Percentiles rank a stretch among this genome's conserved stretches.
Evolutionary conservation across 441 rosid genomes (phyloP).

Genomic region (Brassica balearica): DNA sequence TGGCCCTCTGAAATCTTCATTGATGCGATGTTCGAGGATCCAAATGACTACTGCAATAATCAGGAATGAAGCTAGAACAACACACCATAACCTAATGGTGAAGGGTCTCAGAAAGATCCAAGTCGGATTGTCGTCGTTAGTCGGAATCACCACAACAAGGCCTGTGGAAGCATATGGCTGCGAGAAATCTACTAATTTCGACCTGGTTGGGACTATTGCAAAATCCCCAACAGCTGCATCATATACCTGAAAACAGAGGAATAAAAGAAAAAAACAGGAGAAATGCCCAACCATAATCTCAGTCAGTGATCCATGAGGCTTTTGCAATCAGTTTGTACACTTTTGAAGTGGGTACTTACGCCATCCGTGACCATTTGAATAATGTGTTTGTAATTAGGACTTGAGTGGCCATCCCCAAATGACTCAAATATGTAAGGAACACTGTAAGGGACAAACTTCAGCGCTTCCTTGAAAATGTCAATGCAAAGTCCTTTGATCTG

Average conservation of each 20-base stretch:
- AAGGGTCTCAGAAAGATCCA: slow-evolving; percentile 87
- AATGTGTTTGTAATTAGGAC: slow-evolving; percentile 69
- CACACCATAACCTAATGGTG: slow-evolving; percentile 66
- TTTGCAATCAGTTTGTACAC: background rate
- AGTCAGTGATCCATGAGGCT: slow-evolving; percentile 29
- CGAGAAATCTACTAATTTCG: slow-evolving; percentile 74
- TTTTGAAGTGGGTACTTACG: slow-evolving; percentile 56
- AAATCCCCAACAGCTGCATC: slow-evolving; percentile 92
- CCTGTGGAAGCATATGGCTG: slow-evolving; percentile 86
- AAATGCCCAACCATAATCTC: background rate
- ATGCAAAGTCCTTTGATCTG: slow-evolving; percentile 70
- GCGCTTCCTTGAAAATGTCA: slow-evolving; percentile 74
- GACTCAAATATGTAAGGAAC: slow-evolving; percentile 68
- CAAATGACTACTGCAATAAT: slow-evolving; percentile 73
- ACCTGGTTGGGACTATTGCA: slow-evolving; percentile 74
- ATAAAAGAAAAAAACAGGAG: background rate
- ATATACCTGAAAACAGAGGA: slow-evolving; percentile 61
- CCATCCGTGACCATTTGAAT: slow-evolving; percentile 54
- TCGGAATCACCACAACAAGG: slow-evolving; percentile 81
- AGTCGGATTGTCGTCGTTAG: slow-evolving; percentile 48
- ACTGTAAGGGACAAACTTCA: slow-evolving; percentile 66
- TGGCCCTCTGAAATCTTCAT: slow-evolving; percentile 81
- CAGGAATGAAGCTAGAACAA: slow-evolving; percentile 64
- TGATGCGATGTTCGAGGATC: slow-evolving; percentile 85
- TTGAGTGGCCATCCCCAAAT: slow-evolving; percentile 71